phyloP scores from a whole-genome alignment of 768 basidiomycete genomes.

The Kwoniella shandongensis region DNA sequence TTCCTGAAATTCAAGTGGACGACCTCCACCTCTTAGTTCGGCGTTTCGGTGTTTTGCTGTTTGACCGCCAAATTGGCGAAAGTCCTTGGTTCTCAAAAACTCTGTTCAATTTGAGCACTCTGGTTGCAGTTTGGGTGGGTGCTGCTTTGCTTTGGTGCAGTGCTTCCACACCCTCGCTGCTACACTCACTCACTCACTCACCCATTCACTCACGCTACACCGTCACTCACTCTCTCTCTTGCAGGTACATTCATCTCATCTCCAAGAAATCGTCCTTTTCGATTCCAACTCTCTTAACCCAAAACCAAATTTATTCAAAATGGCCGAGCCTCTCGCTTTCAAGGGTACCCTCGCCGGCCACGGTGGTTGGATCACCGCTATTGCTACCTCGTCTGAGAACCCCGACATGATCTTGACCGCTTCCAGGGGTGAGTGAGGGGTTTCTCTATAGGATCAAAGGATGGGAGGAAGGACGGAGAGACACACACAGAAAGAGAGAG shows the following conservation, averaged over 20 bases:
- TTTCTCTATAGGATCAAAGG: conserved; percentile 11
- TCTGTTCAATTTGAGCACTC: conserved; percentile 4
- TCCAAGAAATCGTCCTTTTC: not conserved
- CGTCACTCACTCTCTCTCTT: no score
- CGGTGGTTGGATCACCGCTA: conserved; percentile 97
- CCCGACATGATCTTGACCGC: conserved; percentile 99
- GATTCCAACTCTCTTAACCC: not conserved
- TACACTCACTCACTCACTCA: not conserved
- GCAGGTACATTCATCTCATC: no score
- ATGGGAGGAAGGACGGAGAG: conserved; percentile 17
- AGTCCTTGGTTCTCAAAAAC: conserved; percentile 4
- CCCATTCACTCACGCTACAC: not conserved
- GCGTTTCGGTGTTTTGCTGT: conserved; percentile 12
- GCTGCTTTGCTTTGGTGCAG: not conserved
- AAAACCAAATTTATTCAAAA: conserved; percentile 48
- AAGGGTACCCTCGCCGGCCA: conserved; percentile 89
- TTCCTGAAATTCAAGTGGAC: conserved; percentile 17
- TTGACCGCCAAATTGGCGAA: conserved; percentile 18
- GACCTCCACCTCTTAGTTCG: conserved; percentile 23
- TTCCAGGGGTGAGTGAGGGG: conserved; percentile 73
- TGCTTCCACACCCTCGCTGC: not conserved
- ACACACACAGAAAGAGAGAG: not conserved
- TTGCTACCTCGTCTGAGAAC: conserved; percentile 97
- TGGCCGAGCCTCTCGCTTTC: conserved; percentile 84
- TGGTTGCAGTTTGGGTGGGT: not conserved